Evolutionary conservation across 306 rosid species (phyloP), one percentile per base, ranked within the genome.

Genomic region (Quercus agrifolia): DNA sequence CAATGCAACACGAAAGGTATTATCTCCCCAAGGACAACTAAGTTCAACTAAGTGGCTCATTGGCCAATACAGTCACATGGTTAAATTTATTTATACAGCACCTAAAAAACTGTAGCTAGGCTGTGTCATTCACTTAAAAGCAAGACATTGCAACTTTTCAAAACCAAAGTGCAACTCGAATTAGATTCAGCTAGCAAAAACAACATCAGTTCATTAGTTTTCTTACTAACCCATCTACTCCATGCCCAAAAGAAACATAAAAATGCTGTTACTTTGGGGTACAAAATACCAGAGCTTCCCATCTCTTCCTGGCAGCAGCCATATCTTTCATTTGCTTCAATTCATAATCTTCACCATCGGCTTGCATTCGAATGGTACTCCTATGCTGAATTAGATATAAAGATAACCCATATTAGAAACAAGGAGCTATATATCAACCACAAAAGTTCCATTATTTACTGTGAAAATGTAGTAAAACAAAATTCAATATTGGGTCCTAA

Each of bases 241-340:
- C 70, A 15, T 19, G 52, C 52, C 51, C 25, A 67, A 67, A 49
- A 19, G 21, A 35, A 35, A 67, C 3, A 67, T 35, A 67, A 38
- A 67, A 33, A 18, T 59, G 49, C 13, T 67, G 52, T 67, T 67
- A 67, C 49, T 67, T 33, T 67, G 11, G 21, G 13, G 20, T 33
- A 38, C 70, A 85, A 89, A 74, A 79, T 88, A 95, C 98, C 99
- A 92, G 84, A 85, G 97, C 87, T 70, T 95, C 97, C 98, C 97
- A 91, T 92, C 98, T 91, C 88, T 91, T 95, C 75, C 87, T 92
- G 58, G 99, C 97, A 77, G 99, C 94, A 85, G 92, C 89, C 97
- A 95, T 90, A 71, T 91, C 98, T 85, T 88, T 92, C 86, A 84
- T 79, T 89, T 95, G 99, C 89, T 95, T 92, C 92, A 92, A 74